A percentile compares a stretch with the other conserved stretches of the same genome.
These are phyloP conservation scores for Cordyceps javanica DNA, from an alignment of 2,329 filamentous ascomycete genomes.

Conservation along the genomic window DNA sequence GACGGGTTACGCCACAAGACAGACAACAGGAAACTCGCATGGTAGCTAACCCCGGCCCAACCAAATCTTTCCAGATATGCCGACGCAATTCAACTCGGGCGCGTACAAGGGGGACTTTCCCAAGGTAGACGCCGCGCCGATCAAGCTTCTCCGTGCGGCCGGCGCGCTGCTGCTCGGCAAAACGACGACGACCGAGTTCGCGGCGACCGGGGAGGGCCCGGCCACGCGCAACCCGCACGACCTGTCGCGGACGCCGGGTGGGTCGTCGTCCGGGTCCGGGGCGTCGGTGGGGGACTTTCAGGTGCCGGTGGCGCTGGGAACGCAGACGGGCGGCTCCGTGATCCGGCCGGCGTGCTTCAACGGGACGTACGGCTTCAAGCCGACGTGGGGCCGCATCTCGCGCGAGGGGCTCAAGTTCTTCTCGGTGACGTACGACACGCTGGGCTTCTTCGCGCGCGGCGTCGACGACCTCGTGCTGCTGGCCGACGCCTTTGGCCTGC, in stretches of 20 bases:
- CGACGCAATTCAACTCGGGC: slow-evolving; percentile 48
- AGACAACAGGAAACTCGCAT: no score
- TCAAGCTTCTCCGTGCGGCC: slow-evolving; percentile 13
- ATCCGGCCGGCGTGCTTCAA: slow-evolving; percentile 61
- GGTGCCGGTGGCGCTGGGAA: slow-evolving; percentile 53
- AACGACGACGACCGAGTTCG: slow-evolving; percentile 58
- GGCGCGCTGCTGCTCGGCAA: slow-evolving; percentile 18
- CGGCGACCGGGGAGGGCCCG: slow-evolving; percentile 46
- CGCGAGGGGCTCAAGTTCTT: slow-evolving; percentile 56
- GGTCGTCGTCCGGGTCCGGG: slow-evolving; percentile 61
- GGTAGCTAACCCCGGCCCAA: background rate
- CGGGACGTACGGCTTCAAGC: slow-evolving; percentile 59
- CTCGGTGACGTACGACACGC: slow-evolving; percentile 53
- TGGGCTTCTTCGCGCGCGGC: slow-evolving; percentile 54
- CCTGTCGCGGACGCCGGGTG: slow-evolving; percentile 56
- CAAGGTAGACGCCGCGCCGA: slow-evolving; percentile 18
- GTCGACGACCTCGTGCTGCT: slow-evolving; percentile 54
- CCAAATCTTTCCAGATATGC: slow-evolving; percentile 39
- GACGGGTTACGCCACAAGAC: no score
- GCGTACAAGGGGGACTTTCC: slow-evolving; percentile 38
- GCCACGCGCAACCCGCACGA: slow-evolving; percentile 61
- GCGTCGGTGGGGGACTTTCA: slow-evolving; percentile 62
- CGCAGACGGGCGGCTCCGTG: slow-evolving; percentile 59
- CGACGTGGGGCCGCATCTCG: slow-evolving; percentile 58
- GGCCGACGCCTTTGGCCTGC: slow-evolving; percentile 45